phyloP scores from a whole-genome alignment of 805 yeast genomes.

The Ascoidea rubescens region DNA sequence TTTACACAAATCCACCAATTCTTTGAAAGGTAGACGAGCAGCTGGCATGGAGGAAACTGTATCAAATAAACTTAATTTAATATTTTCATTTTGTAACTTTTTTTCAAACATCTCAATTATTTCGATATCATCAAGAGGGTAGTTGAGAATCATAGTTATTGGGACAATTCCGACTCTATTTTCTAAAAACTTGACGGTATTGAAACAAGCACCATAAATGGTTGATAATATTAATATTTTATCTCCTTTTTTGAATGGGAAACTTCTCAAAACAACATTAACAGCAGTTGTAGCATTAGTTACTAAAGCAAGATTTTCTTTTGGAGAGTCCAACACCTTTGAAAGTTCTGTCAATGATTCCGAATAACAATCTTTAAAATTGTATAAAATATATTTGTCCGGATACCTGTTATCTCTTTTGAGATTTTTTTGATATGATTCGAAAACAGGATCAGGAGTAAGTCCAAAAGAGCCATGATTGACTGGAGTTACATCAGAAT shows the following conservation, averaged over 20 bases:
- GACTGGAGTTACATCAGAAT: slow-evolving; percentile 26
- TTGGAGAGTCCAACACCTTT: slow-evolving; percentile 31
- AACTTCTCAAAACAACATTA: slow-evolving; percentile 40
- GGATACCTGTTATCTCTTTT: slow-evolving; percentile 25
- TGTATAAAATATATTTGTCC: slow-evolving; percentile 26
- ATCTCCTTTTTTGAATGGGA: slow-evolving; percentile 37
- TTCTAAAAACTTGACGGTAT: slow-evolving; percentile 30
- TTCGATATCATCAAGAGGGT: slow-evolving; percentile 31
- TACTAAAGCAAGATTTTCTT: slow-evolving; percentile 35
- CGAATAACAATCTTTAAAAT: slow-evolving; percentile 17
- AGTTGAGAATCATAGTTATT: slow-evolving; percentile 14
- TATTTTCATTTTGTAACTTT: slow-evolving; percentile 15
- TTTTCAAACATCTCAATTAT: slow-evolving; percentile 21
- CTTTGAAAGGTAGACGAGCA: slow-evolving; percentile 38
- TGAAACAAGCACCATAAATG: slow-evolving; percentile 39
- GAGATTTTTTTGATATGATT: slow-evolving; percentile 19
- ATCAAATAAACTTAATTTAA: slow-evolving; percentile 37
- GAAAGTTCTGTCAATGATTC: slow-evolving; percentile 25
- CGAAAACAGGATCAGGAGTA: slow-evolving; percentile 33
- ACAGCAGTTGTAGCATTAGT: slow-evolving; percentile 49
- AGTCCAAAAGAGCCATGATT: slow-evolving; percentile 59
- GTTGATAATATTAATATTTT: slow-evolving; percentile 33
- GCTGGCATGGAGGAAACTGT: slow-evolving; percentile 56
- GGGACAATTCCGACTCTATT: slow-evolving; percentile 21
- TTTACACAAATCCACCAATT: slow-evolving; percentile 29